Percentiles rank a stretch among this genome's conserved stretches.
These are phyloP conservation scores for Crucihimalaya himalaica DNA, from an alignment of 345 rosid genomes.

Conservation along the genomic window DNA sequence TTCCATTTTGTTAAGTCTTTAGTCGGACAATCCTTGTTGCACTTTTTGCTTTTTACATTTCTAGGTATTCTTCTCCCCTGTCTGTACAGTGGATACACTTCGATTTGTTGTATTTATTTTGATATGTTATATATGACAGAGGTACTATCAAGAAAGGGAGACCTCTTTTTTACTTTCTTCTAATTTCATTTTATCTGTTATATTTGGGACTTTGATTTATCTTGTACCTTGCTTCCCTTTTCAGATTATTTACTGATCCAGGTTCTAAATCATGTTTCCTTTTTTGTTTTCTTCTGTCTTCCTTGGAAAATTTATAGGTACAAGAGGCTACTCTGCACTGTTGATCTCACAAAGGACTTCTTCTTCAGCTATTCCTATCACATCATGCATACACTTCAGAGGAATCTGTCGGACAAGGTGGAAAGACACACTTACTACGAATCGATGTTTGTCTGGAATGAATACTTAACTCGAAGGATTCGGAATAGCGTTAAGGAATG, in stretches of 20 bases:
- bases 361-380: conserved; percentile 94
- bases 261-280: conserved; percentile 42
- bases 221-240: conserved; percentile 21
- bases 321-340: conserved; percentile 92
- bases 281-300: conserved; percentile 36
- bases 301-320: conserved; percentile 59
- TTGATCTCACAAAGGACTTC: conserved; percentile 97
- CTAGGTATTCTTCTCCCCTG: conserved; percentile 55
- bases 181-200: conserved; percentile 29
- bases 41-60: conserved; percentile 50
- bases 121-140: conserved; percentile 58
- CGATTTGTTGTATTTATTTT: conserved; percentile 61
- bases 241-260: conserved; percentile 26
- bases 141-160: conserved; percentile 69
- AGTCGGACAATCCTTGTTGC: conserved; percentile 43
- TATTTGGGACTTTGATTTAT: conserved; percentile 26
- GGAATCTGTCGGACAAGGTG: conserved; percentile 53
- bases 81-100: conserved; percentile 63
- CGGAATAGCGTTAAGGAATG: conserved; percentile 64
- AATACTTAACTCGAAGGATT: conserved; percentile 76
- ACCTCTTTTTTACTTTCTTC: conserved; percentile 37
- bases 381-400: conserved; percentile 85
- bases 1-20: conserved; percentile 30
- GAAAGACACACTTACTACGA: conserved; percentile 60
- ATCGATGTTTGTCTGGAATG: conserved; percentile 95